phyloP scores from a whole-genome alignment of 2,329 filamentous ascomycete species.

The Fusarium vanettenii region DNA sequence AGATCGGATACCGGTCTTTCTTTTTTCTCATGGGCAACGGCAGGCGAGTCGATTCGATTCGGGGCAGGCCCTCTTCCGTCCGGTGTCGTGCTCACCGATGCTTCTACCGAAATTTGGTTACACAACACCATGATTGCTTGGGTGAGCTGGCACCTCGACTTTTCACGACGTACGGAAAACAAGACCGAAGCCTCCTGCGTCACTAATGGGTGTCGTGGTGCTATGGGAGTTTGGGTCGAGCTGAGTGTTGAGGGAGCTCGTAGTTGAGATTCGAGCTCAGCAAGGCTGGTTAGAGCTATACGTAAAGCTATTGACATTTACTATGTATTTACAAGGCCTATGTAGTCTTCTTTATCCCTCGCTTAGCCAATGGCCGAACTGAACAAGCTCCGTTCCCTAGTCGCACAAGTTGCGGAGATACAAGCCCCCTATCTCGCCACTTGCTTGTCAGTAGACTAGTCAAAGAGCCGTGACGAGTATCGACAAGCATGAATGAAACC shows the following conservation, averaged over 20 bases:
- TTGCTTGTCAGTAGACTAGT: not conserved
- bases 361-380: not conserved
- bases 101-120: constrained; percentile 30
- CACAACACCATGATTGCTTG: constrained; percentile 29
- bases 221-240: not conserved
- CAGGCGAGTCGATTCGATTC: not conserved
- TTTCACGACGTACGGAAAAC: constrained; percentile 16
- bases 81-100: constrained; percentile 30
- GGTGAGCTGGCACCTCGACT: constrained; percentile 21
- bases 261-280: not conserved
- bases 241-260: not conserved
- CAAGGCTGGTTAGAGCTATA: not conserved
- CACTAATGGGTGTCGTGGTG: not conserved
- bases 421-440: constrained; percentile 2
- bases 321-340: not conserved
- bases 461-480: not conserved
- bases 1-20: not conserved
- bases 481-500: not conserved
- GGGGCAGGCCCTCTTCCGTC: constrained; percentile 3
- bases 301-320: not conserved
- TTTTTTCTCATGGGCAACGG: not conserved
- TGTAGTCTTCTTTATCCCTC: not conserved
- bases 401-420: constrained; percentile 30
- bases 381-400: constrained; percentile 12
- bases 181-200: constrained; percentile 17